Evolutionary conservation across 805 yeast genomes (phyloP).

Genomic region (Candida jianshihensis): DNA sequence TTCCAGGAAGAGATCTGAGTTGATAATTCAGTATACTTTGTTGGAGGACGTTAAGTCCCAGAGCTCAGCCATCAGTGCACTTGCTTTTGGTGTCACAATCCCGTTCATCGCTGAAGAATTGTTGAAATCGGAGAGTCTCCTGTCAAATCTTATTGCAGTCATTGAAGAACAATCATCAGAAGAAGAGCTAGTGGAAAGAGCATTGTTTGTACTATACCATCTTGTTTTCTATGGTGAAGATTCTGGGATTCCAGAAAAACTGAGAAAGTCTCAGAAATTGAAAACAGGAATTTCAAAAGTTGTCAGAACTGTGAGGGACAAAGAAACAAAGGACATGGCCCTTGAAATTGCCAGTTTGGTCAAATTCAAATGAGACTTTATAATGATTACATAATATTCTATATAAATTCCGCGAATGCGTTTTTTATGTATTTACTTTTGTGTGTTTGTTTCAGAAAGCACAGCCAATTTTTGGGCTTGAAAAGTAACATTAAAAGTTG

Average conservation of each 20-base stretch:
- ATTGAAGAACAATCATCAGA: constrained; percentile 24
- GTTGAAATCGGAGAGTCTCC: constrained; percentile 18
- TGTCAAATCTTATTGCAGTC: constrained; percentile 20
- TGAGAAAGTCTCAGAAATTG: constrained; percentile 3
- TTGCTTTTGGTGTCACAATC: constrained; percentile 28
- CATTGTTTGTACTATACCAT: constrained; percentile 24
- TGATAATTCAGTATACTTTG: constrained; percentile 33
- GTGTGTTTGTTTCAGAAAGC: not conserved
- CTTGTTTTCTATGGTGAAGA: constrained; percentile 19
- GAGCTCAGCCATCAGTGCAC: constrained; percentile 31
- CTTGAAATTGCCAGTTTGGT: constrained; percentile 7
- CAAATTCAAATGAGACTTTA: constrained; percentile 1
- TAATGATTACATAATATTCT: not conserved
- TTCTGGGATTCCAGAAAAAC: constrained; percentile 1
- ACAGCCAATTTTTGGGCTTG: not conserved
- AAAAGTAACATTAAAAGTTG: no score
- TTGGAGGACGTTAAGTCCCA: constrained; percentile 35
- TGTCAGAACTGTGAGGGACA: not conserved
- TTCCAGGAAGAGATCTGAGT: constrained; percentile 33
- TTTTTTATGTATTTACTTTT: not conserved
- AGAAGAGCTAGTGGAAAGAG: constrained; percentile 24
- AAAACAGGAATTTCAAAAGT: constrained; percentile 3
- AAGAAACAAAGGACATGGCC: constrained; percentile 13
- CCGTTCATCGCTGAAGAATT: constrained; percentile 29
- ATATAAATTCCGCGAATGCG: not conserved